Percentiles rank a stretch among this genome's conserved stretches.
Evolutionary conservation across 345 rosid species (phyloP).

Genomic region (Euclidium syriacum): DNA sequence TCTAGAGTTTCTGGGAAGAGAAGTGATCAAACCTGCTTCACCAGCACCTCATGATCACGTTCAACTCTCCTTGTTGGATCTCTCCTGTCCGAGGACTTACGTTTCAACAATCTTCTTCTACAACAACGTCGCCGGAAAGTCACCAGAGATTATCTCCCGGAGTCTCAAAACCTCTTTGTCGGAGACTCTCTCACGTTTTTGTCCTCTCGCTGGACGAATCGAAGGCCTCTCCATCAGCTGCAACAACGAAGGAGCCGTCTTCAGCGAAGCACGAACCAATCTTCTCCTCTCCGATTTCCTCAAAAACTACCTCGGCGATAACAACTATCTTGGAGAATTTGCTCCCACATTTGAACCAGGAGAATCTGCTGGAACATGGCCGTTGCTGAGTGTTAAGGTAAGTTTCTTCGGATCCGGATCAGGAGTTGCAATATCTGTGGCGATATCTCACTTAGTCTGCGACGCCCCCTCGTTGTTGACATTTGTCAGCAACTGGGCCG

Average conservation of each 20-base stretch:
- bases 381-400: not conserved
- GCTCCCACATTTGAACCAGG: not conserved
- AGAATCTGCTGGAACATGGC: not conserved
- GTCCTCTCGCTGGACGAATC: slow-evolving; percentile 42
- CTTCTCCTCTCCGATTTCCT: slow-evolving; percentile 24
- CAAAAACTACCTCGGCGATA: slow-evolving; percentile 5
- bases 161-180: slow-evolving; percentile 31
- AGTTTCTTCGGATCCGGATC: slow-evolving; percentile 31
- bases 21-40: too few relatives aligned
- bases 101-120: not conserved
- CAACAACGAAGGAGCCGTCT: slow-evolving; percentile 31
- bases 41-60: not conserved
- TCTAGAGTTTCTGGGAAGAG: too few relatives aligned
- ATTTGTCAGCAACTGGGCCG: slow-evolving; percentile 15
- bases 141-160: not conserved
- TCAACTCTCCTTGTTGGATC: not conserved
- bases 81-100: not conserved
- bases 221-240: slow-evolving; percentile 30
- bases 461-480: slow-evolving; percentile 33
- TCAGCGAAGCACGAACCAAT: slow-evolving; percentile 20
- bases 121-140: too few relatives aligned
- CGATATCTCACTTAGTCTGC: slow-evolving; percentile 35
- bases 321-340: not conserved
- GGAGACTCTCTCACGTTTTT: slow-evolving; percentile 28
- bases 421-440: slow-evolving; percentile 29